Percentiles rank a stretch among this genome's conserved stretches.
These are phyloP conservation scores for Pholiota microspora DNA, from an alignment of 768 basidiomycete species.

Conservation along the genomic window DNA sequence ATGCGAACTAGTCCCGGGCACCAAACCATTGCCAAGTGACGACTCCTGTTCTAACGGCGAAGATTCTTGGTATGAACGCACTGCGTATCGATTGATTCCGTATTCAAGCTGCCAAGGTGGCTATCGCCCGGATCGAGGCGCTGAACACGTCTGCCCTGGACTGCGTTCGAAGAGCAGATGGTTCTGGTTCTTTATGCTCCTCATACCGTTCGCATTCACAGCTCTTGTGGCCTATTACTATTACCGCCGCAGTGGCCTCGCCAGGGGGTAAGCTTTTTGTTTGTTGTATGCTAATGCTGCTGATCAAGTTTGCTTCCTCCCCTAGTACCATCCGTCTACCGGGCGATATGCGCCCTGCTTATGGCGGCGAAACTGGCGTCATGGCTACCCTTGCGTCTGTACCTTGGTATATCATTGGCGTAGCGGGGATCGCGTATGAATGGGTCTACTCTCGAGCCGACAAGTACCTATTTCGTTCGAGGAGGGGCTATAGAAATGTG, in stretches of 20 bases:
- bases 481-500: conserved; percentile 73
- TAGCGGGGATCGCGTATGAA: conserved; percentile 72
- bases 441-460: conserved; percentile 53
- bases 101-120: conserved; percentile 88
- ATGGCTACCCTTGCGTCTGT: conserved; percentile 81
- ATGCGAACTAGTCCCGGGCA: conserved; percentile 78
- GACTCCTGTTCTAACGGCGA: conserved; percentile 59
- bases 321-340: conserved; percentile 79
- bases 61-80: conserved; percentile 93
- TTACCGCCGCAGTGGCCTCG: conserved; percentile 68
- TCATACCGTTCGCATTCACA: conserved; percentile 77
- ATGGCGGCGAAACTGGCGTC: conserved; percentile 32
- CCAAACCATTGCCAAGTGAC: conserved; percentile 58
- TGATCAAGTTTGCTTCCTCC: conserved; percentile 10
- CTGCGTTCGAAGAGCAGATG: conserved; percentile 65
- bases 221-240: conserved; percentile 80
- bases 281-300: neutral
- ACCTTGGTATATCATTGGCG: conserved; percentile 85
- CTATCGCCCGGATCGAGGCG: conserved; percentile 72
- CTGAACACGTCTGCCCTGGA: conserved; percentile 77
- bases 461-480: conserved; percentile 38
- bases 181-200: conserved; percentile 82
- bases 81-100: conserved; percentile 86
- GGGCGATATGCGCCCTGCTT: conserved; percentile 43
- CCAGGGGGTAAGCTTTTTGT: conserved; percentile 61